These are phyloP conservation scores for Capsella bursapastoris DNA, from an alignment of 345 rosid species.

Conservation along the genomic window DNA sequence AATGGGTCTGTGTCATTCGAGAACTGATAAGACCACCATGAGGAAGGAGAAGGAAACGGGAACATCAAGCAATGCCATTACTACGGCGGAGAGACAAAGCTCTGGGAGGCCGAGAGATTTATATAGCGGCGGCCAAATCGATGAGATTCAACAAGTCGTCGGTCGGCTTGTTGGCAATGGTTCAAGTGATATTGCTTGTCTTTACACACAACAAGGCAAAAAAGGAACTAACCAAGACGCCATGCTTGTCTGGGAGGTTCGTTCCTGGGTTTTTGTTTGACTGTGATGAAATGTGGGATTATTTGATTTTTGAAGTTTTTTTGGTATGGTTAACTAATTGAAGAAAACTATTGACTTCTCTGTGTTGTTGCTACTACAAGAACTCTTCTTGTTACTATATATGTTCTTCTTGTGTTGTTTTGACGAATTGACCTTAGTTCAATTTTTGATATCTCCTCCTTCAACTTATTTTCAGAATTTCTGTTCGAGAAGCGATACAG, in stretches of 20 bases:
- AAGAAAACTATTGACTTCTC: slow-evolving; percentile 6
- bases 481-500: slow-evolving; percentile 72
- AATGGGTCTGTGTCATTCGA: slow-evolving; percentile 79
- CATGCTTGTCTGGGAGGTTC: slow-evolving; percentile 96
- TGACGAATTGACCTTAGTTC: neutral
- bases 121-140: slow-evolving; percentile 39
- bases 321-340: slow-evolving; percentile 6
- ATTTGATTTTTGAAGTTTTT: neutral
- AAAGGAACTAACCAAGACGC: slow-evolving; percentile 98
- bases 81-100: slow-evolving; percentile 41
- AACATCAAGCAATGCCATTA: slow-evolving; percentile 18
- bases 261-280: slow-evolving; percentile 32
- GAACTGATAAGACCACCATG: slow-evolving; percentile 36
- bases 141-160: slow-evolving; percentile 54
- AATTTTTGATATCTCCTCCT: neutral
- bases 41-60: slow-evolving; percentile 39
- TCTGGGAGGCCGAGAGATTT: slow-evolving; percentile 48
- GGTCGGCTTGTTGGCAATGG: slow-evolving; percentile 70
- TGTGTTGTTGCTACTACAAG: slow-evolving; percentile 1
- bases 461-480: slow-evolving; percentile 57
- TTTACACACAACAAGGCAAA: slow-evolving; percentile 90
- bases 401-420: slow-evolving; percentile 13
- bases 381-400: slow-evolving; percentile 26
- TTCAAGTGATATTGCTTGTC: slow-evolving; percentile 65
- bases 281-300: neutral